Percentiles rank a stretch among this genome's conserved stretches.
phyloP scores from a whole-genome alignment of 768 basidiomycete species.

The Termitomyces sp. region DNA sequence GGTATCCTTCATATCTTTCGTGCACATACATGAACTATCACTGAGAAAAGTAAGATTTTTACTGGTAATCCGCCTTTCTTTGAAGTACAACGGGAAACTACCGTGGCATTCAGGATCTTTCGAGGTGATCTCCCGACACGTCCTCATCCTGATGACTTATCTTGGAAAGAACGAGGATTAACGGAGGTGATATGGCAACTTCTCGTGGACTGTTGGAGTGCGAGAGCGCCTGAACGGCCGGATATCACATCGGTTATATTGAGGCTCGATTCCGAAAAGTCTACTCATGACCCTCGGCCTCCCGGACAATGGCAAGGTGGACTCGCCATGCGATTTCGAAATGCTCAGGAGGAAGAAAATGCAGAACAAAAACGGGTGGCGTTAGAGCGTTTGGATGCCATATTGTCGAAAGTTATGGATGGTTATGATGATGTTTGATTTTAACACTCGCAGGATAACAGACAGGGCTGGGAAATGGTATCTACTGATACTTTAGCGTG shows the following conservation, averaged over 20 bases:
- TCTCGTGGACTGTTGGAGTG: conserved; percentile 22
- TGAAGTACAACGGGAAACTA: conserved; percentile 12
- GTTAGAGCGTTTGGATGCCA: not conserved
- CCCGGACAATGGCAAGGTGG: not conserved
- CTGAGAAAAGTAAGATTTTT: conserved; percentile 16
- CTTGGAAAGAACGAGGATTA: conserved; percentile 14
- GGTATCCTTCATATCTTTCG: conserved; percentile 11
- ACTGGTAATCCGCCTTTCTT: conserved; percentile 20
- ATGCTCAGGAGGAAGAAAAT: not conserved
- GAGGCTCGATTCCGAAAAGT: not conserved
- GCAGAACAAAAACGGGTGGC: not conserved
- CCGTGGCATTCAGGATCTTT: conserved; percentile 14
- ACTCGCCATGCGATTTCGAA: not conserved
- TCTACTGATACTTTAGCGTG: too few species aligned
- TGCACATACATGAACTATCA: not conserved
- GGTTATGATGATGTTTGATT: not conserved
- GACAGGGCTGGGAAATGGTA: too few species aligned
- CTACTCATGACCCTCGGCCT: not conserved
- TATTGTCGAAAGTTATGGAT: not conserved
- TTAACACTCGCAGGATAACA: too few species aligned
- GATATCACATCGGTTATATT: not conserved
- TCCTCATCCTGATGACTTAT: conserved; percentile 4
- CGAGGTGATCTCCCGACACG: conserved; percentile 15
- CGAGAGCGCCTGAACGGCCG: conserved; percentile 18
- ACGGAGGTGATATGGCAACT: conserved; percentile 19